Evolutionary conservation across 2,329 filamentous ascomycete species (phyloP), one percentile per base, ranked within the genome.

Genomic region (Graphiopsis chlorocephala): DNA sequence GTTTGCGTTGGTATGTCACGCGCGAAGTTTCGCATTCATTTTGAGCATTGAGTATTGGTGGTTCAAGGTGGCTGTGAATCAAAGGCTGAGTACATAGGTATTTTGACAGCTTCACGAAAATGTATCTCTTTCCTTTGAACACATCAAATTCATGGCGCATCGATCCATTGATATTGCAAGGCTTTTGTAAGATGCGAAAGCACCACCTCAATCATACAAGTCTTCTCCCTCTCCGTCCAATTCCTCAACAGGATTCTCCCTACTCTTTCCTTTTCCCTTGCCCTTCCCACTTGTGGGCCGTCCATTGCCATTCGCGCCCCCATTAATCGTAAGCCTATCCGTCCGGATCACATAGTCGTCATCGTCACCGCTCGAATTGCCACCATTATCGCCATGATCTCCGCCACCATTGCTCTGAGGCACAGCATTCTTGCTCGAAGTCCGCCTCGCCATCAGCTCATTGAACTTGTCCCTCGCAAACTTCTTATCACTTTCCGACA

Each of bases 291-390:
- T 48, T 50, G 57, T 45, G 53, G 59, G 65, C 15, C 59, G 56
- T 6, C 48, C 59, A 28, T 63, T 59, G 28, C 63, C 65, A 33
- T 58, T 65, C 11, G 28, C 61, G 20, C 33, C 55, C 8, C 68
- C 70, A 61, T 73, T 73, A 58, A 77, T 42, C 15, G 67, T 65
- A 58, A 78, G 60, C 42, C 66, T 74, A 61, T 80, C 78, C 0
- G 78, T 81, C 15, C 73, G 70, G 25, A 81, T 75, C 1, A 81
- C 74, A 68, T 77, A 79, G 33, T 80, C 79, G 3, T 77, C 77
- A n/a, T 79, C 74, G 29, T 72, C 59, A 7, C 55, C 73, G 5
- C 71, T 68, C 12, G 69, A 66, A 67, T 11, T 58, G 8, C 50
- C 61, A 28, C 26, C 48, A 23, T 50, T 55, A 7, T 50, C 66